Conservation (phyloP, 2,329 filamentous ascomycete species). For the Chaetomium olivaceum region DNA sequence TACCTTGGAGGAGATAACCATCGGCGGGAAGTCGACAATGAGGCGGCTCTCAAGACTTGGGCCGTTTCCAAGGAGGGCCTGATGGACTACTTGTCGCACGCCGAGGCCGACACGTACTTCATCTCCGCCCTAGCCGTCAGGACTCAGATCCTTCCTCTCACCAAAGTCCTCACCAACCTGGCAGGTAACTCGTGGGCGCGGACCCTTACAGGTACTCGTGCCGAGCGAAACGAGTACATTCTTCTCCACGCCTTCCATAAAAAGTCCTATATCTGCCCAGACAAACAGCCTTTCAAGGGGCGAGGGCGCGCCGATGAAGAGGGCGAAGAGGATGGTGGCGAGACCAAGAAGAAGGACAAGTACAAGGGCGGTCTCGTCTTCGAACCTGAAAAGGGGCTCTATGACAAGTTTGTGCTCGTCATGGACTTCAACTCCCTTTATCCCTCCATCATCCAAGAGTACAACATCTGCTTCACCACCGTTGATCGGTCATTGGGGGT, state of each 20-base stretch:
- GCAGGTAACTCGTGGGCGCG: slow-evolving; percentile 98
- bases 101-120: slow-evolving; percentile 94
- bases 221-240: slow-evolving; percentile 99
- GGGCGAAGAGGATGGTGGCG: slow-evolving; percentile 63
- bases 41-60: slow-evolving; percentile 83
- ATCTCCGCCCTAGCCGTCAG: slow-evolving; percentile 86
- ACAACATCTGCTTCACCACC: slow-evolving; percentile 98
- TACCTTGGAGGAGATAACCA: slow-evolving; percentile 73
- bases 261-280: slow-evolving; percentile 97
- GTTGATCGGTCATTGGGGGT: slow-evolving; percentile 76
- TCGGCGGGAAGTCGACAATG: slow-evolving; percentile 85
- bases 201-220: slow-evolving; percentile 91
- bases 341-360: slow-evolving; percentile 97
- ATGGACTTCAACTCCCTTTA: slow-evolving; percentile 99
- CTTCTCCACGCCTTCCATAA: slow-evolving; percentile 92
- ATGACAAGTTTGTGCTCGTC: slow-evolving; percentile 96
- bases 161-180: slow-evolving; percentile 92
- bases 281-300: slow-evolving; percentile 82
- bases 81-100: slow-evolving; percentile 91
- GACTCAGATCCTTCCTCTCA: slow-evolving; percentile 88
- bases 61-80: slow-evolving; percentile 79
- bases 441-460: slow-evolving; percentile 98
- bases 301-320: slow-evolving; percentile 74
- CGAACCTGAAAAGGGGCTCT: slow-evolving; percentile 94
- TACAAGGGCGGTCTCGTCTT: slow-evolving; percentile 98